phyloP scores from a whole-genome alignment of 2,329 filamentous ascomycete genomes.

The Diatrype stigma region DNA sequence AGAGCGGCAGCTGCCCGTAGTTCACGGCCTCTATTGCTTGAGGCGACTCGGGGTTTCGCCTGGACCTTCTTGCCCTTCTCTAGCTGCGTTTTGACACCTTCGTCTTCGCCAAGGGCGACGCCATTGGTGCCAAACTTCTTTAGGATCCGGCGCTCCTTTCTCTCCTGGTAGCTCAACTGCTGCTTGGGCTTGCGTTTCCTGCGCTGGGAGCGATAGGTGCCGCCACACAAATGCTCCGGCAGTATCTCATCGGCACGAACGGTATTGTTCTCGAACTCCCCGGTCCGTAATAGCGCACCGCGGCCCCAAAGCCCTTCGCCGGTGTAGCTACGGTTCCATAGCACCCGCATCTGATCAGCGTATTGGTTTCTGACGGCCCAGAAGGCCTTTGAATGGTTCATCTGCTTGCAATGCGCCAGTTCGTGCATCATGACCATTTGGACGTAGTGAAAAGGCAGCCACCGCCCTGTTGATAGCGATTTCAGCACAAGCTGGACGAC shows the following conservation, averaged over 20 bases:
- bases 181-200: slow-evolving; percentile 52
- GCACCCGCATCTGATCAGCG: slow-evolving; percentile 62
- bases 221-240: slow-evolving; percentile 74
- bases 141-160: slow-evolving; percentile 65
- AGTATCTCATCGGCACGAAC: slow-evolving; percentile 52
- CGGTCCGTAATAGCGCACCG: slow-evolving; percentile 59
- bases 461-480: slow-evolving; percentile 57
- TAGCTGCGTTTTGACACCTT: slow-evolving; percentile 58
- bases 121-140: slow-evolving; percentile 76
- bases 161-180: slow-evolving; percentile 63
- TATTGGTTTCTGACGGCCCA: slow-evolving; percentile 76
- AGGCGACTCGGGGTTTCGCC: slow-evolving; percentile 68
- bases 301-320: slow-evolving; percentile 83
- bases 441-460: slow-evolving; percentile 79
- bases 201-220: slow-evolving; percentile 64
- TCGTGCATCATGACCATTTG: slow-evolving; percentile 97
- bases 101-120: slow-evolving; percentile 64
- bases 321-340: slow-evolving; percentile 69
- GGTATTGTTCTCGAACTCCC: slow-evolving; percentile 52
- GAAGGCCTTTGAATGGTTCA: slow-evolving; percentile 82
- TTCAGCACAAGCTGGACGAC: slow-evolving; percentile 81
- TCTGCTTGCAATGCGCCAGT: slow-evolving; percentile 82
- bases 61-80: slow-evolving; percentile 61
- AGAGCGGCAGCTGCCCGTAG: slow-evolving; percentile 72
- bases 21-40: slow-evolving; percentile 70